Evolutionary conservation across 2,329 filamentous ascomycete genomes (phyloP).

Genomic region (Phialophora macrospora): DNA sequence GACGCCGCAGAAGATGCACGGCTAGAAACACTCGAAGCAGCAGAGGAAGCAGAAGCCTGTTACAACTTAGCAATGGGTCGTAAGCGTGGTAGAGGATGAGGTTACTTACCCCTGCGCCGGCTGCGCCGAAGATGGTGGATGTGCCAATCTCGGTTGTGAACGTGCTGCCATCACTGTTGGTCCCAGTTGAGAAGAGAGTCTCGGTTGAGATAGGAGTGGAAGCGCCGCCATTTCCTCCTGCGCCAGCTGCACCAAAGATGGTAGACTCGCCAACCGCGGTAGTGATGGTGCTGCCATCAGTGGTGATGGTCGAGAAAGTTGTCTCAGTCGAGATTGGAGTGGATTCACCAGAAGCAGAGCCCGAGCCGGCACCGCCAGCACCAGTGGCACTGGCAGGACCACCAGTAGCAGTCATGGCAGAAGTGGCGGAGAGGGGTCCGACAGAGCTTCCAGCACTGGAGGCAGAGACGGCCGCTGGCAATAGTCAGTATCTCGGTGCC

Average conservation of each 20-base stretch:
- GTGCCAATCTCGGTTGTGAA: slow-evolving; percentile 37
- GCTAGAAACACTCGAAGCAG: slow-evolving; percentile 25
- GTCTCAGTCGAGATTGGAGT: slow-evolving; percentile 23
- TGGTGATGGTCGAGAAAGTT: slow-evolving; percentile 11
- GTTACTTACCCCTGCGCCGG: slow-evolving; percentile 13
- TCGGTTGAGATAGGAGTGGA: slow-evolving; percentile 34
- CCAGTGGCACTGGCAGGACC: slow-evolving; percentile 24
- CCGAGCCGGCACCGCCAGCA: slow-evolving; percentile 24
- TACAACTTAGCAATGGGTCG: slow-evolving; percentile 13
- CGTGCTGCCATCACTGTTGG: slow-evolving; percentile 36
- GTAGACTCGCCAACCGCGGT: slow-evolving; percentile 15
- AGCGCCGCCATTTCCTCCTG: slow-evolving; percentile 22
- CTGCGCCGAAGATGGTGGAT: slow-evolving; percentile 35
- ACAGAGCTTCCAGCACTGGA: slow-evolving; percentile 22
- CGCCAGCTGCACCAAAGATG: slow-evolving; percentile 14
- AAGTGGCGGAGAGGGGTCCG: slow-evolving; percentile 24
- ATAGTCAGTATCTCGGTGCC: slow-evolving; percentile 6
- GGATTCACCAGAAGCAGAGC: slow-evolving; percentile 15
- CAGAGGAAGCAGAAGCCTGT: slow-evolving; percentile 19
- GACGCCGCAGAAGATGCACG: slow-evolving; percentile 31
- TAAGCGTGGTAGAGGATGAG: background rate
- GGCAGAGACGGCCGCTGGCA: slow-evolving; percentile 27
- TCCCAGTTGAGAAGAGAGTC: slow-evolving; percentile 35
- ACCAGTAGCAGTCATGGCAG: slow-evolving; percentile 31
- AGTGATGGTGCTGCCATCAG: slow-evolving; percentile 15